Base-by-base conservation (phyloP, 805 yeast genomes). In the Nakazawaea siamensis region DNA sequence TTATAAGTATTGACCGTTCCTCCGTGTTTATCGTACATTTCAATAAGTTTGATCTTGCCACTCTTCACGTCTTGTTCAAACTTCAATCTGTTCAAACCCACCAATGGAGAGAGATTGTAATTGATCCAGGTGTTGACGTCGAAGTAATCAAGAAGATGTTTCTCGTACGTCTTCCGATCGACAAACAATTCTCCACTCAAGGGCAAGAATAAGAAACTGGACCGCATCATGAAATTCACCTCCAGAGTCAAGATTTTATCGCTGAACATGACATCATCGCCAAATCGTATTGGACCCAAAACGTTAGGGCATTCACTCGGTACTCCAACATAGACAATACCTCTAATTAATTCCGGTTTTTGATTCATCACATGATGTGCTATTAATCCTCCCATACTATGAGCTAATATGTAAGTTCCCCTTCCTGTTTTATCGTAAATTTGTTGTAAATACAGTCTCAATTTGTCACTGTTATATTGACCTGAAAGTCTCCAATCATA, bases 321-420 rank as follows among this genome's bases (percentile, higher is more conserved):
- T 0, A 76, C 69, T 1, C 96, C 97, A 11, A 74, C 90, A 49
- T 86, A 88, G 2, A 88, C 55, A 1, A 88, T 45, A 1, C 92
- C 90, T 41, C 88, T 64, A 47, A 88, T 70, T 28, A 86, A 54
- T 11, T 69, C 58, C 0, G 95, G 87, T 39, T 74, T 69, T 34
- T 61, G 60, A 35, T 80, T 81, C 66, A 88, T 61, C 0, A 81
- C 85, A 37, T 80, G 78, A 50, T 86, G 95, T 0, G 94, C 76
- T 5, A 88, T 69, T 23, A 88, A 51, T 0, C 97, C 97, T 35
- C 97, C 97, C 96, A 88, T 87, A 0, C 95, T 86, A 54, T 88
- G 97, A 0, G 92, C 92, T 34, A 88, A 73, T 1, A 88, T 74
- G 18, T 80, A 58, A 0, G 78, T 68, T 10, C 83, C 86, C 41